Base-by-base conservation (phyloP, 148 eudicot species). In the Drosera capensis region DNA sequence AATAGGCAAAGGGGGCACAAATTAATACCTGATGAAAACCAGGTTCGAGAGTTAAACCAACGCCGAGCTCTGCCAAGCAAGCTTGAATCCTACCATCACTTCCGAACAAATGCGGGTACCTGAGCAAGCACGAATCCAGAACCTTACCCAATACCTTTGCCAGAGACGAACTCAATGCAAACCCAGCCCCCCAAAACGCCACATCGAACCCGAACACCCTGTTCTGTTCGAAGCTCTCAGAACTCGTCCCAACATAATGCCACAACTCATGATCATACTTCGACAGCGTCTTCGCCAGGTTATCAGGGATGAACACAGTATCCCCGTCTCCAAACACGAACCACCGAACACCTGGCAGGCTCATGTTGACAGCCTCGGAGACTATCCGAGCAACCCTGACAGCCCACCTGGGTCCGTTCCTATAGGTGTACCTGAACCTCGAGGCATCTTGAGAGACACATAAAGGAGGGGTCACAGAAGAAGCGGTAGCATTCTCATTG, bases 111-210 rank as follows among this genome's bases (percentile, higher is more conserved):
- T 72, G 71, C 0, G 67, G 82, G 50, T 87, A 87, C 13, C 96
- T 46, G 20, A 70, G 73, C 48, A 87, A 45, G 47, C 94, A 87
- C 2, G 81, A 72, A 65, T 83, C 96, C 13, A 87, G 65, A 25
- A 72, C 80, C 54, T 49, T 72, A 1, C 78, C 74, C 43, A 87
- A 53, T 1, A 69, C 74, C 57, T 51, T 68, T 0, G 96, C 94
- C 12, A 87, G 65, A 0, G 94, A 74, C 37, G 80, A 79, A 42
- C 96, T 87, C 13, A 87, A 43, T 1, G 90, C 96, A 40, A 82
- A 87, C 24, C 96, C 96, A 4, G 67, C 96, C 12, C 83, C 94
- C 21, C 94, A 82, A 60, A 74, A 79, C 0, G 80, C 90, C 96
- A 83, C 79, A 0, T 58, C 80, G 40, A 55, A 71, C 0, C 90